phyloP scores from a whole-genome alignment of 208 protist species.

The Leptomonas seymouri region DNA sequence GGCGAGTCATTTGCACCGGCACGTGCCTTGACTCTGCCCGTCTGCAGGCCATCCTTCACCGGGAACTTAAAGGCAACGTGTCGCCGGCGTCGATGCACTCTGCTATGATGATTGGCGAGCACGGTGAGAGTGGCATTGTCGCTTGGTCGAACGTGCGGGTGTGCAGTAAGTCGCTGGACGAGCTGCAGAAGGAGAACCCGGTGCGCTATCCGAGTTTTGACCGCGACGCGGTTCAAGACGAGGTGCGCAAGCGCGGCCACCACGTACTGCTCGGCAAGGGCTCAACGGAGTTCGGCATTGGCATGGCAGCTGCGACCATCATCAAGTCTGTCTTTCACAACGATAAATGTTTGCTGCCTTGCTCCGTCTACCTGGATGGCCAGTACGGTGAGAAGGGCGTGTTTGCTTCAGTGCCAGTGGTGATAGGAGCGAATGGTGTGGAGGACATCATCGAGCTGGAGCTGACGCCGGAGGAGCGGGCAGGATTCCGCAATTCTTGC shows the following conservation, averaged over 20 bases:
- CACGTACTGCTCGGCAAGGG: slow-evolving; percentile 47
- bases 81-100: slow-evolving; percentile 41
- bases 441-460: slow-evolving; percentile 47
- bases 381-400: slow-evolving; percentile 48
- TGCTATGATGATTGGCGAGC: slow-evolving; percentile 59
- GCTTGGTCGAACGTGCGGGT: slow-evolving; percentile 45
- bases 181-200: slow-evolving; percentile 42
- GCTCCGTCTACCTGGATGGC: slow-evolving; percentile 46
- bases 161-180: slow-evolving; percentile 40
- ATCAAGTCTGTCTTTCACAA: slow-evolving; percentile 53
- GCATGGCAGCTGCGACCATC: slow-evolving; percentile 38
- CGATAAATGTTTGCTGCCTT: slow-evolving; percentile 47
- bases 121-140: slow-evolving; percentile 53
- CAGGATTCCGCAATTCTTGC: slow-evolving; percentile 42
- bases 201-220: slow-evolving; percentile 49
- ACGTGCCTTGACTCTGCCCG: slow-evolving; percentile 50
- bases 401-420: slow-evolving; percentile 47
- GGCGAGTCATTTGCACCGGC: slow-evolving; percentile 52
- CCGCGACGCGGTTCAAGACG: slow-evolving; percentile 37
- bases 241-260: slow-evolving; percentile 48
- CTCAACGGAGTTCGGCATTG: slow-evolving; percentile 59
- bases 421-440: slow-evolving; percentile 38
- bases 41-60: slow-evolving; percentile 38
- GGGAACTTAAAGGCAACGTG: slow-evolving; percentile 38
- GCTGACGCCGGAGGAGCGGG: slow-evolving; percentile 39